Evolutionary conservation across 345 rosid genomes (phyloP).

Genomic region (Salix brachista): DNA sequence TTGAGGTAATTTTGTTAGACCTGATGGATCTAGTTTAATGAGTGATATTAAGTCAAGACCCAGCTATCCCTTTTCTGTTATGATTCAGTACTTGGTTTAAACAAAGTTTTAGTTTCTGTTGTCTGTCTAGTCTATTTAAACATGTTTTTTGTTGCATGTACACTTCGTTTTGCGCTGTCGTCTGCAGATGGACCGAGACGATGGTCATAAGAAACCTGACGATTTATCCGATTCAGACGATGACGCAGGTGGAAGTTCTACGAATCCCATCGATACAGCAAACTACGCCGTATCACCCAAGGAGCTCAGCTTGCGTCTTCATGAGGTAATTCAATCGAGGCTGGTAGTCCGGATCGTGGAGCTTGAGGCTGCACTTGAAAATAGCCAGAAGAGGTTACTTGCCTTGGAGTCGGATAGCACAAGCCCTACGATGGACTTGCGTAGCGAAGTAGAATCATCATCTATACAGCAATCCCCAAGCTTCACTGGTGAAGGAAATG

Average conservation of each 20-base stretch:
- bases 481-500: too few species aligned
- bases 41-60: too few species aligned
- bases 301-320: slow-evolving; percentile 37
- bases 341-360: slow-evolving; percentile 26
- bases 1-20: slow-evolving; percentile 14
- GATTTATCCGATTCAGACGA: slow-evolving; percentile 10
- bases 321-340: slow-evolving; percentile 30
- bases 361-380: slow-evolving; percentile 31
- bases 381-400: slow-evolving; percentile 23
- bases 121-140: too few species aligned
- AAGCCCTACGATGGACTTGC: not conserved
- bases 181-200: slow-evolving; percentile 13
- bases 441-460: not conserved
- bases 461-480: too few species aligned
- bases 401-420: slow-evolving; percentile 3
- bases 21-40: too few species aligned
- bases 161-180: not conserved
- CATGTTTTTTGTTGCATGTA: too few species aligned
- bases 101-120: too few species aligned
- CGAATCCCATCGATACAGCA: not conserved
- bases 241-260: slow-evolving; percentile 4
- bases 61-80: too few species aligned
- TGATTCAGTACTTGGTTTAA: too few species aligned
- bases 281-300: slow-evolving; percentile 18
- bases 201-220: not conserved